Percentiles rank a stretch among this genome's conserved stretches.
These are phyloP conservation scores for Ciborinia camelliae DNA, from an alignment of 2,329 filamentous ascomycete species.

Conservation along the genomic window DNA sequence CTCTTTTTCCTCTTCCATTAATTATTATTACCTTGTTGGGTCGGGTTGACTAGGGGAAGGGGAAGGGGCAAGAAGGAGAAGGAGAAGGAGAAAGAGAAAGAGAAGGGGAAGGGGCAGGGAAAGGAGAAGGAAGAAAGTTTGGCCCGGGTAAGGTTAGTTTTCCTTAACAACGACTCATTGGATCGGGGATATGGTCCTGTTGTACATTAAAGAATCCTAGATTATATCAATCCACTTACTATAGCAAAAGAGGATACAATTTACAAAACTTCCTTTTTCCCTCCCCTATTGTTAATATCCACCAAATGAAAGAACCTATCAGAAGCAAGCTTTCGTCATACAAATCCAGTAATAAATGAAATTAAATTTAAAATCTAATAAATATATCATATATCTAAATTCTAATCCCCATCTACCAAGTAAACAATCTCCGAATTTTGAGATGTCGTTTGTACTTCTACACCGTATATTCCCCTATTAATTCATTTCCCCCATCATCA, in stretches of 20 bases:
- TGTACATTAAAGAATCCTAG: not conserved
- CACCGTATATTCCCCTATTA: no score
- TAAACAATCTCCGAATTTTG: constrained; percentile 4
- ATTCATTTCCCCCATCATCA: not conserved
- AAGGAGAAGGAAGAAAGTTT: not conserved
- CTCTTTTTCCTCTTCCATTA: not conserved
- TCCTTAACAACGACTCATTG: no score
- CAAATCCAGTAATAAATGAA: not conserved
- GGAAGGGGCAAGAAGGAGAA: no score
- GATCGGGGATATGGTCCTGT: not conserved
- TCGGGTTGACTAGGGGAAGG: constrained; percentile 3
- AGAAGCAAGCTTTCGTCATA: not conserved
- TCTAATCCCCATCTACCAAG: no score
- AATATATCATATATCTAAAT: no score
- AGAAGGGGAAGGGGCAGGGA: no score
- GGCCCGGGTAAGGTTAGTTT: not conserved
- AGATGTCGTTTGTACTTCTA: not conserved
- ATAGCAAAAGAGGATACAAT: not conserved
- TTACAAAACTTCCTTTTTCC: not conserved
- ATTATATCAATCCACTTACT: not conserved
- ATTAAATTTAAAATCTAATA: constrained; percentile 1
- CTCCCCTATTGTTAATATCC: not conserved
- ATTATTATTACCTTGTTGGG: not conserved
- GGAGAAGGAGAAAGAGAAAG: no score
- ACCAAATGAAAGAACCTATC: not conserved